These are phyloP conservation scores for Aspergillus pseudonomiae DNA, from an alignment of 2,329 filamentous ascomycete species.

Conservation along the genomic window DNA sequence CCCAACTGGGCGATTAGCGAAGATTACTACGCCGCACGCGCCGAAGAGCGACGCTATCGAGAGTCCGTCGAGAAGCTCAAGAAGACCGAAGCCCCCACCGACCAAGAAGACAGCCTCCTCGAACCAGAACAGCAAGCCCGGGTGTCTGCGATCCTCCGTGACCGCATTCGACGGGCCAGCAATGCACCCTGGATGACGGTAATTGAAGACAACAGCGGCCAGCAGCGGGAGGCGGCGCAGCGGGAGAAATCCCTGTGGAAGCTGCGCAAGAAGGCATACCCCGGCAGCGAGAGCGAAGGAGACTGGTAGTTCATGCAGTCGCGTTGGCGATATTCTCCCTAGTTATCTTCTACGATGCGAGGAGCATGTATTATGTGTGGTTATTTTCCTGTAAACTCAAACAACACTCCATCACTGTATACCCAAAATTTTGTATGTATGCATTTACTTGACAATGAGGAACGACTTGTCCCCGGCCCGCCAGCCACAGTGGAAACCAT, in stretches of 20 bases:
- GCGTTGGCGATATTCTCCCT: not conserved
- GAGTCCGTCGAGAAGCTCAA: constrained; percentile 24
- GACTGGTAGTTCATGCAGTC: constrained; percentile 29
- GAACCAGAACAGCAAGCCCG: constrained; percentile 22
- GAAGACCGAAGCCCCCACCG: constrained; percentile 17
- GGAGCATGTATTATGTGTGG: constrained; percentile 6
- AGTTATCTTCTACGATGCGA: not conserved
- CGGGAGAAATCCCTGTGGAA: constrained; percentile 42
- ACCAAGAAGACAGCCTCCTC: not conserved
- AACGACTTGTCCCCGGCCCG: not conserved
- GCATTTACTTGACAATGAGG: not conserved
- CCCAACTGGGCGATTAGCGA: constrained; percentile 51
- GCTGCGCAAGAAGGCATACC: constrained; percentile 42
- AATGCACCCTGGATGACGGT: constrained; percentile 47
- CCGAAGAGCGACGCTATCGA: constrained; percentile 39
- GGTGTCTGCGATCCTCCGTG: constrained; percentile 32
- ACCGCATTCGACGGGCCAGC: constrained; percentile 40
- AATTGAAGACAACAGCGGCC: constrained; percentile 36
- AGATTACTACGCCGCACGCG: constrained; percentile 44
- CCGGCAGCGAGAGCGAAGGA: constrained; percentile 41
- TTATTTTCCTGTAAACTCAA: not conserved
- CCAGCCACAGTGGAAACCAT: not conserved
- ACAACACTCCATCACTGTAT: not conserved
- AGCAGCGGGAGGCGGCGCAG: constrained; percentile 30
- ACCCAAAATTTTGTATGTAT: not conserved